Percentiles rank a stretch among this genome's conserved stretches.
phyloP scores from a whole-genome alignment of 2,329 filamentous ascomycete genomes.

The Stemphylium lycopersici region DNA sequence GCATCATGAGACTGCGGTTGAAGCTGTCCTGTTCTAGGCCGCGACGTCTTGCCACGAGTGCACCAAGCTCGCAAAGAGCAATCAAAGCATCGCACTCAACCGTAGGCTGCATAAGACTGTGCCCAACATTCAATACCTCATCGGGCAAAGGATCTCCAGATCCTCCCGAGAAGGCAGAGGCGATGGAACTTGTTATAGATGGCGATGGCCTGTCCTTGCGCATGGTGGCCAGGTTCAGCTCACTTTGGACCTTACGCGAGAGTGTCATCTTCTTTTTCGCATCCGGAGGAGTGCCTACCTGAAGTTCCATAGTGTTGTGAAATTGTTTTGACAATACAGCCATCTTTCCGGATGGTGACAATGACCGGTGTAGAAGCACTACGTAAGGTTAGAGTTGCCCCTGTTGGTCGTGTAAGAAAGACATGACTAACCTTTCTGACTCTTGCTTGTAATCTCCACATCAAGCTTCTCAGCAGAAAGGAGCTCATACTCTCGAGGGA shows the following conservation, averaged over 20 bases:
- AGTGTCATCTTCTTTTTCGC: conserved; percentile 18
- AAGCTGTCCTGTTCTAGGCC: conserved; percentile 43
- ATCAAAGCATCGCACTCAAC: conserved; percentile 40
- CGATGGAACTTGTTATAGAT: conserved; percentile 17
- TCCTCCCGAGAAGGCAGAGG: conserved; percentile 44
- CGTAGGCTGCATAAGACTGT: conserved; percentile 10
- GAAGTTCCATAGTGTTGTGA: conserved; percentile 32
- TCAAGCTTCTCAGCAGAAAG: conserved; percentile 31
- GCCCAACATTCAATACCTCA: conserved; percentile 20
- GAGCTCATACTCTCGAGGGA: conserved; percentile 11
- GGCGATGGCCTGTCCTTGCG: neutral
- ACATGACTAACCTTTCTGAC: conserved; percentile 32
- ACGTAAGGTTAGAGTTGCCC: neutral
- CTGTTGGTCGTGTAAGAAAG: neutral
- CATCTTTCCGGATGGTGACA: conserved; percentile 51
- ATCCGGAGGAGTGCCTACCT: conserved; percentile 42
- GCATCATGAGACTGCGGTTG: conserved; percentile 41
- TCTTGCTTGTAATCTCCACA: conserved; percentile 30
- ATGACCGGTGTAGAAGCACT: conserved; percentile 37
- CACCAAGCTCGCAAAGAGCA: conserved; percentile 45
- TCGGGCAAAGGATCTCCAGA: conserved; percentile 42
- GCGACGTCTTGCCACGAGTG: conserved; percentile 42
- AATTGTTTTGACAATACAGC: conserved; percentile 48
- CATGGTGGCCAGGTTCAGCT: conserved; percentile 31
- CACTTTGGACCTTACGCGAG: conserved; percentile 40